phyloP scores from a whole-genome alignment of 306 rosid species.

The Vigna unguiculata region DNA sequence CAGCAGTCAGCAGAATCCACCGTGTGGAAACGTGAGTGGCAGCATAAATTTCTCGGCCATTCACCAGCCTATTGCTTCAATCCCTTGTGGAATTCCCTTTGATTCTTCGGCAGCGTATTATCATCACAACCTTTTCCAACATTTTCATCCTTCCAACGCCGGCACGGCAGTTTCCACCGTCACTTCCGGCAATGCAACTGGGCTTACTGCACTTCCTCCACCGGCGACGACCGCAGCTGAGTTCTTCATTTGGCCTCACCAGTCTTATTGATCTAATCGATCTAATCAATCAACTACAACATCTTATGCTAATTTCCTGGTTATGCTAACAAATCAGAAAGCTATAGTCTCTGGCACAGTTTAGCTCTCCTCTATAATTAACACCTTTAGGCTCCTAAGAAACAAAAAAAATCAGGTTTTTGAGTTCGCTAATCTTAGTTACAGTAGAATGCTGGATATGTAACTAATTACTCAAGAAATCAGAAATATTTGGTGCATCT shows the following conservation, averaged over 20 bases:
- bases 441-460: slow-evolving; percentile 61
- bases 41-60: slow-evolving; percentile 73
- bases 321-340: slow-evolving; percentile 60
- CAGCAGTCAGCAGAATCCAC: slow-evolving; percentile 51
- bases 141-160: slow-evolving; percentile 55
- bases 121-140: slow-evolving; percentile 77
- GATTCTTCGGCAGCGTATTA: slow-evolving; percentile 64
- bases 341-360: slow-evolving; percentile 50
- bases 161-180: slow-evolving; percentile 47
- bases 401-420: slow-evolving; percentile 56
- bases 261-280: slow-evolving; percentile 62
- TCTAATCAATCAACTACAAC: slow-evolving; percentile 30
- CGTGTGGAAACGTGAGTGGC: slow-evolving; percentile 49
- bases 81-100: slow-evolving; percentile 74
- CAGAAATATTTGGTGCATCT: slow-evolving; percentile 47
- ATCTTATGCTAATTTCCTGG: slow-evolving; percentile 40
- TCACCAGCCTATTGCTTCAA: slow-evolving; percentile 58
- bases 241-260: slow-evolving; percentile 90
- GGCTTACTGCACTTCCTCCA: slow-evolving; percentile 52
- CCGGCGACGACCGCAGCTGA: slow-evolving; percentile 57
- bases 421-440: slow-evolving; percentile 52
- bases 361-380: slow-evolving; percentile 56
- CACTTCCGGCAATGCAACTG: slow-evolving; percentile 37
- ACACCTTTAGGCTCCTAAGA: slow-evolving; percentile 52
- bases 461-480: slow-evolving; percentile 47